These are phyloP conservation scores for Debaryomyces fabryi DNA, from an alignment of 1,139 yeast species.

Conservation along the genomic window DNA sequence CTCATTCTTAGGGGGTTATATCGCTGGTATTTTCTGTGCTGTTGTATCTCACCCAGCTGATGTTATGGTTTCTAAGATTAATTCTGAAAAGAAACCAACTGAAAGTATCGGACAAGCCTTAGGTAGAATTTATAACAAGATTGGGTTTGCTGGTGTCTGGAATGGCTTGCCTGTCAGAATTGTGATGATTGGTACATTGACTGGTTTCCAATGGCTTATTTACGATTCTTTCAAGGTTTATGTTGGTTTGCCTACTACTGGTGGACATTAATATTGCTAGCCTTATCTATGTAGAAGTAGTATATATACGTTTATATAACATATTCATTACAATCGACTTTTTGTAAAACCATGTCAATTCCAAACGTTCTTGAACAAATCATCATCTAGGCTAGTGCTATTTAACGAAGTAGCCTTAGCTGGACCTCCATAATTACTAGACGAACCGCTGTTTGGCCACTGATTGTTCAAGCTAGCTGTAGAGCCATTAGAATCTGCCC, in stretches of 20 bases:
- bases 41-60: conserved; percentile 96
- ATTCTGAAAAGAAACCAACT: conserved; percentile 66
- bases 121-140: conserved; percentile 70
- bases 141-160: conserved; percentile 92
- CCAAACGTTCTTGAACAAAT: conserved; percentile 64
- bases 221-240: conserved; percentile 92
- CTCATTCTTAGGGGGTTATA: conserved; percentile 90
- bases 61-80: conserved; percentile 92
- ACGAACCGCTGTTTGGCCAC: conserved; percentile 14
- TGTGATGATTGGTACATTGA: conserved; percentile 93
- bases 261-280: conserved; percentile 50
- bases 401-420: conserved; percentile 17
- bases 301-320: conserved; percentile 1
- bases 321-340: background rate
- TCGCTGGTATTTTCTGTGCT: conserved; percentile 96
- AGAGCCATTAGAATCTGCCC: conserved; percentile 30
- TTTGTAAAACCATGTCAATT: conserved; percentile 17
- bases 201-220: conserved; percentile 95
- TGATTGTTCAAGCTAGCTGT: conserved; percentile 10
- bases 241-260: conserved; percentile 91
- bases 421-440: conserved; percentile 17
- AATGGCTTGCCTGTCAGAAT: conserved; percentile 93
- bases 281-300: conserved; percentile 6
- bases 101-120: conserved; percentile 72
- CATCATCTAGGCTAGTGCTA: conserved; percentile 39